Percentiles rank a stretch among this genome's conserved stretches.
phyloP scores from a whole-genome alignment of 768 basidiomycete genomes.

The Xerocomellus chrysenteron region DNA sequence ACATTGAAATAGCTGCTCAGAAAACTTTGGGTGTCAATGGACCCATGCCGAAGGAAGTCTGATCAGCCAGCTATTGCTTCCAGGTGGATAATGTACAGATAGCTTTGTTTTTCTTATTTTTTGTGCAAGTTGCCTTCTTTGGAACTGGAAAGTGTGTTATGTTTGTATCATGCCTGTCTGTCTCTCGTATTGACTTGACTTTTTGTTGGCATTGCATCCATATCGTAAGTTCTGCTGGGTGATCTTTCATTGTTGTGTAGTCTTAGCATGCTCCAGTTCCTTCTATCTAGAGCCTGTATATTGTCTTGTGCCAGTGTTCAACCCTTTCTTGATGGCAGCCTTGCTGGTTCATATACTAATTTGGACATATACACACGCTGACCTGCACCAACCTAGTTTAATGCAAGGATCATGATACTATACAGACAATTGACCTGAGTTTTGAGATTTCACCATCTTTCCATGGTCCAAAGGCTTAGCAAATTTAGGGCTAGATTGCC shows the following conservation, averaged over 20 bases:
- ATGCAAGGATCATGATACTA: too few species aligned
- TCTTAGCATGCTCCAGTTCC: constrained; percentile 41
- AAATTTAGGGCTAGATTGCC: too few species aligned
- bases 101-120: constrained; percentile 80
- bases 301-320: constrained; percentile 81
- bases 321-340: constrained; percentile 78
- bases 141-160: constrained; percentile 75
- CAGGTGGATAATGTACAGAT: constrained; percentile 65
- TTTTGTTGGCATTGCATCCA: constrained; percentile 66
- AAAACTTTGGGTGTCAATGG: not conserved
- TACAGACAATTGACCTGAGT: too few species aligned
- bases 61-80: constrained; percentile 39
- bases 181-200: not conserved
- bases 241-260: not conserved
- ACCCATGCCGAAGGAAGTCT: not conserved
- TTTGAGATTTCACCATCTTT: too few species aligned
- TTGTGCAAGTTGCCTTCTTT: constrained; percentile 85
- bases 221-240: constrained; percentile 53
- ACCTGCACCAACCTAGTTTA: too few species aligned
- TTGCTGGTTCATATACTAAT: constrained; percentile 49
- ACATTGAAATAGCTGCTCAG: constrained; percentile 48
- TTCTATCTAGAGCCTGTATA: constrained; percentile 90
- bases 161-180: not conserved
- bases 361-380: constrained; percentile 1
- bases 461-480: too few species aligned